Evolutionary conservation across 2,329 filamentous ascomycete genomes (phyloP), one percentile per base, ranked within the genome.

Genomic region (Canariomyces notabilis): DNA sequence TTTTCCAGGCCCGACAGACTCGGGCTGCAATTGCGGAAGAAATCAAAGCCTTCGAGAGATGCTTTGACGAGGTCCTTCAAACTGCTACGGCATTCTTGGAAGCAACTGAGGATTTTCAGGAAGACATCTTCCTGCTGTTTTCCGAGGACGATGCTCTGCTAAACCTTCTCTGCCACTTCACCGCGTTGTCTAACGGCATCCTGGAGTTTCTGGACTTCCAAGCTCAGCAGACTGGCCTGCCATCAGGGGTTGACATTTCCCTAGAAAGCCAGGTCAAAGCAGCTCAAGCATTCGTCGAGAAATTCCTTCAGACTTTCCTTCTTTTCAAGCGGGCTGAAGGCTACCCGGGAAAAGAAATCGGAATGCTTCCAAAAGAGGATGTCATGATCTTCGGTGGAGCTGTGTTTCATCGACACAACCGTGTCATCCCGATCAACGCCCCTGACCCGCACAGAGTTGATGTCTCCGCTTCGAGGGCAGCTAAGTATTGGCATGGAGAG

Each of bases 291-390:
- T 21, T 53, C 7, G 49, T 51, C 12, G 6, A 26, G 29, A 34
- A 44, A 14, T 37, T 51, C 21, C 41, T 53, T 34, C 21, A n/a
- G 22, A 37, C 45, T n/a, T 20, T 53, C 7, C 15, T 49, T 3
- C 32, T 44, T n/a, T 35, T 51, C 22, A 37, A 42, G 19, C 35
- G 33, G 20, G 46, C 49, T 7, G 49, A 48, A 26, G 36, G 32
- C n/a, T 45, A 39, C 18, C 51, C 51, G 2, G 51, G 49, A 15
- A 53, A 44, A 14, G 49, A 53, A n/a, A 21, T 32, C 14, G 49
- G 49, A 8, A 8, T 49, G 9, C 9, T 45, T 16, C 45, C 45
- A 20, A 38, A 49, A 19, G 42, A 44, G 21, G 40, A 53, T 21
- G 38, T 51, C 42, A 45, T 44, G 21, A 5, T 47, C 5, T 37